Evolutionary conservation across 2,329 filamentous ascomycete genomes (phyloP).

Genomic region (Nothopassalora personata): DNA sequence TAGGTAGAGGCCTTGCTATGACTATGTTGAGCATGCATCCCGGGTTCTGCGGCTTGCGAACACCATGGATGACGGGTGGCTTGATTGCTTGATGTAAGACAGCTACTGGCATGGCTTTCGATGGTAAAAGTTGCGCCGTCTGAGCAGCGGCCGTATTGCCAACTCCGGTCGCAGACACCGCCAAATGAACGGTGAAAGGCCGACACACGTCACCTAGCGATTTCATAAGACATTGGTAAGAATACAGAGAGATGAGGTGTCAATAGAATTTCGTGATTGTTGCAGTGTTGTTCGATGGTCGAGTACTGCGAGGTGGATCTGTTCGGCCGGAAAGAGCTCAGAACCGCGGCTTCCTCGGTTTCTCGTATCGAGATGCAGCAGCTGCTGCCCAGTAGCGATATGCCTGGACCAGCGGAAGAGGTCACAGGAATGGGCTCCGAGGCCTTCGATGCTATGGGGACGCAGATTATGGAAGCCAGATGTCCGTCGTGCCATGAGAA

Average conservation of each 20-base stretch:
- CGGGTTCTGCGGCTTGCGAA: conserved; percentile 47
- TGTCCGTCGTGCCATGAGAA: no score
- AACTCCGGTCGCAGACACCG: background rate
- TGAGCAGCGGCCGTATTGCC: background rate
- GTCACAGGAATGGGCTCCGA: background rate
- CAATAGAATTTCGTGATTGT: background rate
- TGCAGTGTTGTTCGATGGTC: background rate
- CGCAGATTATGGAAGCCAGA: no score
- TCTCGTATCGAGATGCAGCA: background rate
- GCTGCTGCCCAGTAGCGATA: background rate
- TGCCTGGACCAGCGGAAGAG: no score
- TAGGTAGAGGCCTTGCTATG: background rate
- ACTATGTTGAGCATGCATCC: conserved; percentile 32
- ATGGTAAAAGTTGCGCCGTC: background rate
- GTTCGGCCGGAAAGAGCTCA: background rate
- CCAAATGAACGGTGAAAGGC: background rate
- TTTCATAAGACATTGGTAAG: background rate
- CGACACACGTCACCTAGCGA: background rate
- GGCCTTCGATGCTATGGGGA: no score
- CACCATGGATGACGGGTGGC: conserved; percentile 44
- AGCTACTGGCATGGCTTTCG: conserved; percentile 32
- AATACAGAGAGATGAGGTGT: background rate
- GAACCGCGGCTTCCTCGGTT: background rate
- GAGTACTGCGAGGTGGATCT: background rate
- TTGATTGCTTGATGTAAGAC: conserved; percentile 46